These are phyloP conservation scores for Bacidia gigantensis DNA, from an alignment of 495 filamentous ascomycete species.

Conservation along the genomic window DNA sequence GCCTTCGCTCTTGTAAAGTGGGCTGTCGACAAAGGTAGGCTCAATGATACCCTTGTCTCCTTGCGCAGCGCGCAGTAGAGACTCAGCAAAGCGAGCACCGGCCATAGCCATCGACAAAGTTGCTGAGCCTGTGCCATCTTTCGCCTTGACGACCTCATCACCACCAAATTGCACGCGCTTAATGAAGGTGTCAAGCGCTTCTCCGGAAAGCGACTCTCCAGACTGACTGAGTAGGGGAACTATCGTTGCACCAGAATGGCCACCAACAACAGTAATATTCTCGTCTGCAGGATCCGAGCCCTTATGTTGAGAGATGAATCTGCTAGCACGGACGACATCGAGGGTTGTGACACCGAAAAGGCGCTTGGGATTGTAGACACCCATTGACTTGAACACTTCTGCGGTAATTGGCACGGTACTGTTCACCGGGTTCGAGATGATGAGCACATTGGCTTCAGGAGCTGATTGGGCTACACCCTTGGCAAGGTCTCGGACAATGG, in stretches of 20 bases:
- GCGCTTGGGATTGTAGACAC: constrained; percentile 95
- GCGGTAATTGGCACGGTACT: constrained; percentile 94
- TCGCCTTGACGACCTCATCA: constrained; percentile 98
- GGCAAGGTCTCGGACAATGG: constrained; percentile 95
- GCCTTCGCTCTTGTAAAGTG: constrained; percentile 94
- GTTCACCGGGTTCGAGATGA: constrained; percentile 99
- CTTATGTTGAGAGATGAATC: constrained; percentile 93
- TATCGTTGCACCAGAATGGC: constrained; percentile 95
- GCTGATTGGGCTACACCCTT: constrained; percentile 82
- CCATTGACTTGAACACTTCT: constrained; percentile 86
- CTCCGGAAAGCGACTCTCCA: constrained; percentile 67
- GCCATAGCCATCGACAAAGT: constrained; percentile 99
- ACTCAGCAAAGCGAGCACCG: constrained; percentile 93
- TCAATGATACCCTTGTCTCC: constrained; percentile 92
- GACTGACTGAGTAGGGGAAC: constrained; percentile 95
- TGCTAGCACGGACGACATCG: constrained; percentile 91
- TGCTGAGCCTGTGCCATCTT: constrained; percentile 94
- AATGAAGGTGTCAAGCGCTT: constrained; percentile 61
- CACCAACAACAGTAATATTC: constrained; percentile 89
- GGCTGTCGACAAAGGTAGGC: constrained; percentile 93
- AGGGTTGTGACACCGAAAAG: constrained; percentile 99
- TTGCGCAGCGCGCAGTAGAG: constrained; percentile 78
- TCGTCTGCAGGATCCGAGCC: constrained; percentile 76
- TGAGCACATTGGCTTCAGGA: constrained; percentile 87
- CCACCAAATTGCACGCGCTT: constrained; percentile 98